Evolutionary conservation across 495 filamentous ascomycete species (phyloP), one percentile per base, ranked within the genome.

Genomic region (Penicillium bovifimosum): DNA sequence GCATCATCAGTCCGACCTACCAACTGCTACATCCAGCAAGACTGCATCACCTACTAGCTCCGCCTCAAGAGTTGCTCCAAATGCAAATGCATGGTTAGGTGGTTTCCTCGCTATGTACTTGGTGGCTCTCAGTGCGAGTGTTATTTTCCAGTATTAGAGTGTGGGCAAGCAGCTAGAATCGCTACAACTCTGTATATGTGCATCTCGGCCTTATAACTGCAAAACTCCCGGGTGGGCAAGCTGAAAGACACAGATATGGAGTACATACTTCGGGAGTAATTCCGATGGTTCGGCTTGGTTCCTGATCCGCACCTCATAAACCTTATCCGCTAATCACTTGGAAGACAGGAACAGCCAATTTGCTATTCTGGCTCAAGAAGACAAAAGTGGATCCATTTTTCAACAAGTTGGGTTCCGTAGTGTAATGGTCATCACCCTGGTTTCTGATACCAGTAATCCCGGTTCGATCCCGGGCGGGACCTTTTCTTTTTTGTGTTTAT

Each of bases 381-480:
- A 4, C 20, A 24, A 24, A 24, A 24, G 4, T 24, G 20, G 20
- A 2, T 24, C 20, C 2, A 24, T 24, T 13, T 24, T 13, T 34
- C 32, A 11, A 34, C 11, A 11, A n/a, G 2, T 34, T 2, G 2
- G 32, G 32, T 34, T 34, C 8, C n/a, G 32, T 34, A 34, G 32
- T 34, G 32, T 67, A 56, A 61, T 61, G 57, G 57, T 56, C 29
- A 68, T 55, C 58, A 66, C 65, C 45, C 38, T 33, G 44, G 61
- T 68, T 68, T 67, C 63, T 69, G 66, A 69, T 69, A 67, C 66
- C 50, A 35, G 49, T 51, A 61, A 66, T 67, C 67, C 64, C 66
- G 66, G 66, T 69, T 69, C 66, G 66, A 68, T 68, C 65, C 65
- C 67, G 64, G 67, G 67, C 60, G 67, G 53, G 67, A 70, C 67